phyloP scores from a whole-genome alignment of 2,329 filamentous ascomycete genomes.

The Salinomyces thailandicus region DNA sequence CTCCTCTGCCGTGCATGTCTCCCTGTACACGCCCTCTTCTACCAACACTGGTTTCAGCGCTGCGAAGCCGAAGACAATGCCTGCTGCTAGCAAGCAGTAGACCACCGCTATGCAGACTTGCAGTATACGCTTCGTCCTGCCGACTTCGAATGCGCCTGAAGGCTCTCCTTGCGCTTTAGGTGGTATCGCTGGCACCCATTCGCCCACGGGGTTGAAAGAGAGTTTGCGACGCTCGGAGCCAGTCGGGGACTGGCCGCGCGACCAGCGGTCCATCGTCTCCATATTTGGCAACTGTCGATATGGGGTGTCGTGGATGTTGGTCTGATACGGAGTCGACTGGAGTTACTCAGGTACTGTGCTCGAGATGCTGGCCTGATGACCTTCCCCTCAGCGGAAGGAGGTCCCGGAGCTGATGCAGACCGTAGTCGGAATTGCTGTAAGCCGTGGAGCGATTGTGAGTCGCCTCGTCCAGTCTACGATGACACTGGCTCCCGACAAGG shows the following conservation, averaged over 20 bases:
- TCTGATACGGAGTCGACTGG: too few species aligned
- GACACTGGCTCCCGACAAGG: too few species aligned
- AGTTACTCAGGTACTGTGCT: too few species aligned
- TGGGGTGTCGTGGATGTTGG: too few species aligned
- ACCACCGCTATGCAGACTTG: conserved; percentile 59
- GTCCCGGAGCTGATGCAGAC: too few species aligned
- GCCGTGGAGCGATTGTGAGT: too few species aligned
- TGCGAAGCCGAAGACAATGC: conserved; percentile 74
- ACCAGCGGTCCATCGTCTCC: too few species aligned
- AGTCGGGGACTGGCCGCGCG: conserved; percentile 17
- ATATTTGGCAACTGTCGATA: too few species aligned
- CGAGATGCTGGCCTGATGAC: too few species aligned
- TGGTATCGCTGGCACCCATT: conserved; percentile 32
- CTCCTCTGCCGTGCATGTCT: conserved; percentile 49
- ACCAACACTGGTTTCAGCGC: conserved; percentile 74
- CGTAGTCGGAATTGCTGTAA: too few species aligned
- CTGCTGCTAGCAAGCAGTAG: conserved; percentile 67
- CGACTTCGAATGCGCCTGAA: conserved; percentile 45
- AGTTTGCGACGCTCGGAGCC: conserved; percentile 37
- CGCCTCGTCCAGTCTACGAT: too few species aligned
- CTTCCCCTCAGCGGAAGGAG: too few species aligned
- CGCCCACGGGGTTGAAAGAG: conserved; percentile 40
- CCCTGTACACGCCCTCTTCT: conserved; percentile 57
- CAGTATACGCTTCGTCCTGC: conserved; percentile 21
- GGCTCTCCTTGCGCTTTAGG: conserved; percentile 29